phyloP scores from a whole-genome alignment of 2,329 filamentous ascomycete genomes.

The Fusarium concolor region DNA sequence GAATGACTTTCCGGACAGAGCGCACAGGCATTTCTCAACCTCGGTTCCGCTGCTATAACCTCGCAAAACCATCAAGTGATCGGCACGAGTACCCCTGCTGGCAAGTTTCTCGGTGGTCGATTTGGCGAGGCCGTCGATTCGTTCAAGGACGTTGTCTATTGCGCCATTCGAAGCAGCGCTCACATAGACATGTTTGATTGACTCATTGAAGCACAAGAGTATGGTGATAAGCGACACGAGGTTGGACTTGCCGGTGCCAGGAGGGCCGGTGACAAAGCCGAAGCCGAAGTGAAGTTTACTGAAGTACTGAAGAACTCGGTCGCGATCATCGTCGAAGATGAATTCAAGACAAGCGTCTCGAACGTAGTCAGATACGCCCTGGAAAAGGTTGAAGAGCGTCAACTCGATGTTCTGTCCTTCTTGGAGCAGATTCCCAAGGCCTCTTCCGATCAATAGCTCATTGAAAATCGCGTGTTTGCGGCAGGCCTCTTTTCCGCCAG shows the following conservation, averaged over 20 bases:
- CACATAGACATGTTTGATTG: background rate
- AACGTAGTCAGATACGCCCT: rapidly evolving
- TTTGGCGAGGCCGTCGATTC: rapidly evolving
- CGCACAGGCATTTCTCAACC: background rate
- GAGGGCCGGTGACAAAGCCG: background rate
- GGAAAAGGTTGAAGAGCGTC: background rate
- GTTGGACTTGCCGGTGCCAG: background rate
- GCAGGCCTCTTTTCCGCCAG: rapidly evolving
- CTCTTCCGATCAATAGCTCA: background rate
- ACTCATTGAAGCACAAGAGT: background rate
- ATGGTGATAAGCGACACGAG: background rate
- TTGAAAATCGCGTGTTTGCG: background rate
- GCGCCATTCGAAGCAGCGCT: background rate
- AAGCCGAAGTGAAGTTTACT: background rate
- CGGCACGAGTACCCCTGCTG: rapidly evolving
- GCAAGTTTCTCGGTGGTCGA: rapidly evolving
- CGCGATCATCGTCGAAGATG: background rate
- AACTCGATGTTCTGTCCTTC: rapidly evolving
- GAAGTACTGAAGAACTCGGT: background rate
- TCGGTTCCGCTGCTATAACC: background rate
- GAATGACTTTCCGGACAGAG: background rate
- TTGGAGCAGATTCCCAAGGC: background rate
- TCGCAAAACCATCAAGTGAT: background rate
- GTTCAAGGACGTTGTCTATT: background rate
- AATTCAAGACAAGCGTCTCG: background rate